Percentiles rank a stretch among this genome's conserved stretches.
Evolutionary conservation across 176 grass and related monocot genomes (phyloP).

Genomic region (Oryza brachyantha): DNA sequence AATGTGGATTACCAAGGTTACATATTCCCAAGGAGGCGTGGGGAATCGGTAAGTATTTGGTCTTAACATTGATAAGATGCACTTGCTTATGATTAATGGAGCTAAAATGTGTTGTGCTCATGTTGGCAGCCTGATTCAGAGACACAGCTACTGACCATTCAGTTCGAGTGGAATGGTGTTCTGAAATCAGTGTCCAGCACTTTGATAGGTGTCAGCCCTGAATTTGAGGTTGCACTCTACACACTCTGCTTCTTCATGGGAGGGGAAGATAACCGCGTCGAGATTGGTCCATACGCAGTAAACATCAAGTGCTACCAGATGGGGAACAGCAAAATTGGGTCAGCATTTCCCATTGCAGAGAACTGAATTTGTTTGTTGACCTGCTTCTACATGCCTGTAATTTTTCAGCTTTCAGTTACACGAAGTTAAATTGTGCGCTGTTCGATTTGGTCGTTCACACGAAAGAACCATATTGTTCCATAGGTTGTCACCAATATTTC

Average conservation of each 20-base stretch:
- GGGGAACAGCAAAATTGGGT: constrained; percentile 82
- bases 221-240: constrained; percentile 93
- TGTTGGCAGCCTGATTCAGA: constrained; percentile 81
- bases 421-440: background rate
- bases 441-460: background rate
- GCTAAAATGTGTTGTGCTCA: constrained; percentile 30
- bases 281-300: constrained; percentile 69
- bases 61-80: background rate
- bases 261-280: constrained; percentile 72
- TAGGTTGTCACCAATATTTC: background rate
- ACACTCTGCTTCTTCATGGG: constrained; percentile 90
- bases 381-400: constrained; percentile 10
- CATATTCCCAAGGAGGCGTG: constrained; percentile 78
- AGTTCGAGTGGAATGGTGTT: constrained; percentile 91
- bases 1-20: constrained; percentile 92
- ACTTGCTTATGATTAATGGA: constrained; percentile 1
- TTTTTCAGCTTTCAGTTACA: background rate
- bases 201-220: constrained; percentile 88
- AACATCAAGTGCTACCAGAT: constrained; percentile 91
- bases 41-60: constrained; percentile 51
- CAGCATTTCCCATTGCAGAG: constrained; percentile 81
- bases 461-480: constrained; percentile 1
- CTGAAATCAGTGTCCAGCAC: constrained; percentile 91
- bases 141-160: constrained; percentile 77
- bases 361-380: constrained; percentile 39